A percentile compares a stretch with the other conserved stretches of the same genome.
Evolutionary conservation across 2,329 filamentous ascomycete species (phyloP).

Genomic region (Coniochaeta pulveracea): DNA sequence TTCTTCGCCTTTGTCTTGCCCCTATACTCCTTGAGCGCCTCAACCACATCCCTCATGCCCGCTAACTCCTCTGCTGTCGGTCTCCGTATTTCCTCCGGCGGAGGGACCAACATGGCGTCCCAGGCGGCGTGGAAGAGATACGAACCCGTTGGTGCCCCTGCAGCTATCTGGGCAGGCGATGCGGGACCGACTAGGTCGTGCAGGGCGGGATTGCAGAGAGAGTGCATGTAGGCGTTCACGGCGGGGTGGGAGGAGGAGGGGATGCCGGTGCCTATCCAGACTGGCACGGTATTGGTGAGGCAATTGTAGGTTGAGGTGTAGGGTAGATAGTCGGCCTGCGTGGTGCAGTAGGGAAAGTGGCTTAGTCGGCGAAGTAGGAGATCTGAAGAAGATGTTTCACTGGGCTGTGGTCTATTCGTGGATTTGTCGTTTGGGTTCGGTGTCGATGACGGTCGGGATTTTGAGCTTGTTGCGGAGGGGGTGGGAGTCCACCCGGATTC

Average conservation of each 20-base stretch:
- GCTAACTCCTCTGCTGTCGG: conserved; percentile 19
- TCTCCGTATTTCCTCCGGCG: conserved; percentile 8
- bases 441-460: conserved; percentile 6
- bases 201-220: conserved; percentile 25
- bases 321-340: too few relatives aligned
- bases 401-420: too few relatives aligned
- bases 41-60: conserved; percentile 31
- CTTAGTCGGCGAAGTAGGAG: conserved; percentile 16
- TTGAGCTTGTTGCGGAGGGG: conserved; percentile 4
- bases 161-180: conserved; percentile 34
- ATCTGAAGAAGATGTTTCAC: too few relatives aligned
- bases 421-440: conserved; percentile 3
- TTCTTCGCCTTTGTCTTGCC: conserved; percentile 19
- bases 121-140: conserved; percentile 41
- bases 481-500: conserved; percentile 15
- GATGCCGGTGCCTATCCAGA: conserved; percentile 36
- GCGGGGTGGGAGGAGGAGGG: conserved; percentile 22
- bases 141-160: conserved; percentile 33
- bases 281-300: conserved; percentile 19
- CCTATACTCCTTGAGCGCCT: conserved; percentile 28
- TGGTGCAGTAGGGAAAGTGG: conserved; percentile 15
- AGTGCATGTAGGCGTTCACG: conserved; percentile 34
- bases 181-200: conserved; percentile 29
- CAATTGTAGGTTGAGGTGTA: too few relatives aligned
- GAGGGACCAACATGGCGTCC: conserved; percentile 33